A percentile compares a stretch with the other conserved stretches of the same genome.
These are phyloP conservation scores for Hirsutella thompsonii DNA, from an alignment of 2,329 filamentous ascomycete species.

Conservation along the genomic window DNA sequence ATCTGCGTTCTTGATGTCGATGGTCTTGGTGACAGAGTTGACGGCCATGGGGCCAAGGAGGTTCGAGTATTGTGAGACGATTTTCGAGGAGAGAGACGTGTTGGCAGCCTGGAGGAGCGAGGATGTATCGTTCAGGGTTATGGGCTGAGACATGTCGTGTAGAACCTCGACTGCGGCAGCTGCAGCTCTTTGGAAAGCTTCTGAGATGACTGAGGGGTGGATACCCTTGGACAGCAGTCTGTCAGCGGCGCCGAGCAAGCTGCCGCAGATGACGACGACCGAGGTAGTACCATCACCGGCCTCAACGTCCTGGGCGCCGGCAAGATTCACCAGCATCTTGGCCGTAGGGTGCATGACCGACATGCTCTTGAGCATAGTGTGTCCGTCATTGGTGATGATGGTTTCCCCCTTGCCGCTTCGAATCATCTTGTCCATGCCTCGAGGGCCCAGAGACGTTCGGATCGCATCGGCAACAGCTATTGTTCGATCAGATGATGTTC, in stretches of 20 bases:
- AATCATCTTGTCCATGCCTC: conserved; percentile 99
- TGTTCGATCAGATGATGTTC: conserved; percentile 1
- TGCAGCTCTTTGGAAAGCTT: conserved; percentile 92
- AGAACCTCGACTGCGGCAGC: conserved; percentile 79
- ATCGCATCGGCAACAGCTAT: conserved; percentile 93
- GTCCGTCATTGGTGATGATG: conserved; percentile 98
- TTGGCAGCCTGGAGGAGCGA: conserved; percentile 93
- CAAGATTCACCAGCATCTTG: conserved; percentile 97
- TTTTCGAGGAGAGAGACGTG: conserved; percentile 95
- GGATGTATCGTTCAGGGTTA: conserved; percentile 74
- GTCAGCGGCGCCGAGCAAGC: conserved; percentile 86
- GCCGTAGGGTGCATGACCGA: conserved; percentile 98
- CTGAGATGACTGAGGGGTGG: conserved; percentile 94
- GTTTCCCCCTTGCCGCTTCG: conserved; percentile 93
- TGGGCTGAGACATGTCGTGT: conserved; percentile 90
- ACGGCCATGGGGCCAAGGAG: conserved; percentile 96
- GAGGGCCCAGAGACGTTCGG: conserved; percentile 85
- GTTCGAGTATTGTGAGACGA: conserved; percentile 94
- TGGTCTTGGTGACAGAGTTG: conserved; percentile 88
- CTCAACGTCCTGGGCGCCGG: conserved; percentile 94
- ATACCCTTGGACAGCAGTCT: conserved; percentile 84
- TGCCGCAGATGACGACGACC: conserved; percentile 94
- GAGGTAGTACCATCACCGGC: conserved; percentile 97
- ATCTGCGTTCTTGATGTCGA: conserved; percentile 88
- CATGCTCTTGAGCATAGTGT: conserved; percentile 99